Base-by-base conservation (phyloP, 1,284 basidiomycete species). In the Sporisorium graminicola region DNA sequence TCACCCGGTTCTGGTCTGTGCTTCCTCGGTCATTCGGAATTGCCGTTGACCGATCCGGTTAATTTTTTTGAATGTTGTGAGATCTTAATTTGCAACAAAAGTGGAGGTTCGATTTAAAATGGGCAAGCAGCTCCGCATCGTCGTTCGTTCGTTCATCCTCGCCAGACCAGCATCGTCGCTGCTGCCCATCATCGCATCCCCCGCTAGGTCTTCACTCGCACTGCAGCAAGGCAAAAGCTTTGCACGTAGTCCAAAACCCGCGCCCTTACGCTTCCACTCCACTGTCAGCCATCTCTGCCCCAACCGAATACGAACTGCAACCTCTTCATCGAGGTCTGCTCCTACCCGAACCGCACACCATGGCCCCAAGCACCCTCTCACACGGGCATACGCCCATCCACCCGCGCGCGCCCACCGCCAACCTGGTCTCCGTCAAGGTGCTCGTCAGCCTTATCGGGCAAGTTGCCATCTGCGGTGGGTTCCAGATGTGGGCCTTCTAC, bases 351-450 rank as follows among this genome's bases (percentile, higher is more conserved):
- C 18, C 52, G 2, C 33, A 8, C 37, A 40, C 35, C 31, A 58
- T 58, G 56, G 22, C 56, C 33, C 43, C 51, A 58, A 54, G 24
- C 49, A 61, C 62, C 22, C 29, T 14, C 44, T 1, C 31, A 2
- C 60, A 66, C 52, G 92, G 44, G 0, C 66, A 74, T 24, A 62
- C 69, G 29, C 74, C 74, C 10, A 77, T 99, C 77, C 90, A 94
- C 83, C 90, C 92, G 2, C 96, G 96, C 84, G 90, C 95, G 47
- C 97, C 97, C 6, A 99, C 97, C 0, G 95, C 96, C 1, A 98
- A 94, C 82, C 89, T 99, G 29, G 94, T 99, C 14, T 98, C 95
- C 22, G 95, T 94, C 86, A 95, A 95, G 85, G 97, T 99, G 20
- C 89, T 99, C 49, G 90, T 92, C 7, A 97, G 94, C 78, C 93